A percentile compares a stretch with the other conserved stretches of the same genome.
Conservation (phyloP, 2,329 filamentous ascomycete genomes). For the Macrophomina tecta region DNA sequence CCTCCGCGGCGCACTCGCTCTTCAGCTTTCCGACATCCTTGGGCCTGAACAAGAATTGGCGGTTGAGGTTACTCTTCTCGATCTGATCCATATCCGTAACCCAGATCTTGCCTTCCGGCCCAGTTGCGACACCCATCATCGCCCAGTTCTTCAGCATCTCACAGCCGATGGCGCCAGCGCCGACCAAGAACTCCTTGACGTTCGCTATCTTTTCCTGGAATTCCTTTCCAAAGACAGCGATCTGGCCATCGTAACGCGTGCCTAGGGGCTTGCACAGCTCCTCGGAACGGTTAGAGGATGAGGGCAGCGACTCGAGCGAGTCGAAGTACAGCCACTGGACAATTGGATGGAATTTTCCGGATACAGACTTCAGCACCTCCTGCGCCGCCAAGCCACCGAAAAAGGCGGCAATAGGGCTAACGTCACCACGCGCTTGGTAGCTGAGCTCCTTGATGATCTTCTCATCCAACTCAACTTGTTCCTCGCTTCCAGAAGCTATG, state of each 20-base stretch:
- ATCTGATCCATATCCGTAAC: conserved; percentile 99
- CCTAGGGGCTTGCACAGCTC: conserved; percentile 86
- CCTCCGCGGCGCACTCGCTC: conserved; percentile 89
- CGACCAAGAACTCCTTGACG: conserved; percentile 90
- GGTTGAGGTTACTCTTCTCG: conserved; percentile 97
- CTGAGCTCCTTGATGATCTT: conserved; percentile 92
- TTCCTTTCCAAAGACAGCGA: conserved; percentile 91
- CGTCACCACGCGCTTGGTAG: conserved; percentile 90
- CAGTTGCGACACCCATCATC: conserved; percentile 93
- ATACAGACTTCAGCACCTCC: conserved; percentile 95
- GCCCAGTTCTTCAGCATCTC: conserved; percentile 99
- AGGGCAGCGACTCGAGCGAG: conserved; percentile 91
- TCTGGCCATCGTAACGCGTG: conserved; percentile 93
- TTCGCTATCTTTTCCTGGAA: conserved; percentile 95
- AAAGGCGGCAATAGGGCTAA: conserved; percentile 91
- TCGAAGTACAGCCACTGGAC: conserved; percentile 97
- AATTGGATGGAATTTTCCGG: conserved; percentile 96
- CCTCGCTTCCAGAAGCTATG: conserved; percentile 69
- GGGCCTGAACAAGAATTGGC: conserved; percentile 93
- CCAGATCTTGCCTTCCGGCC: conserved; percentile 84
- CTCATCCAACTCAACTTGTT: conserved; percentile 84
- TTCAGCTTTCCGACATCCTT: conserved; percentile 96
- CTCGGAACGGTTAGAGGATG: conserved; percentile 75
- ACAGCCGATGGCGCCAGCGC: conserved; percentile 95
- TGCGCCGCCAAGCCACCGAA: conserved; percentile 94